These are phyloP conservation scores for Termitomyces sp. DNA, from an alignment of 768 basidiomycete species.

Conservation along the genomic window DNA sequence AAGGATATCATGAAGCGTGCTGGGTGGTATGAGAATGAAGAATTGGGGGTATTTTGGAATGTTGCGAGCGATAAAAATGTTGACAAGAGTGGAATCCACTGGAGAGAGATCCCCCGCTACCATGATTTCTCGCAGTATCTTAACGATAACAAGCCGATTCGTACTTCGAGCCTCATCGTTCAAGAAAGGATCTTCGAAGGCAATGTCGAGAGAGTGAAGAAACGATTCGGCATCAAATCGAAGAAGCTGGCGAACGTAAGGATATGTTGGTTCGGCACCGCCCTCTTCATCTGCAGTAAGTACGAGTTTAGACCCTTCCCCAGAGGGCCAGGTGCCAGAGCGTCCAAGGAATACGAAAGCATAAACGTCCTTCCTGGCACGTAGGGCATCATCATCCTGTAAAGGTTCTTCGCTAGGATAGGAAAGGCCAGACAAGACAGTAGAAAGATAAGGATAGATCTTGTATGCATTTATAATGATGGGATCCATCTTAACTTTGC, in stretches of 20 bases:
- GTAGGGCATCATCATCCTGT: slow-evolving; percentile 52
- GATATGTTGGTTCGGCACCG: slow-evolving; percentile 79
- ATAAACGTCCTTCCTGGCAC: slow-evolving; percentile 74
- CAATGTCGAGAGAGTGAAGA: slow-evolving; percentile 89
- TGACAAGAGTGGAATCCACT: slow-evolving; percentile 73
- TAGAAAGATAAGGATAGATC: slow-evolving; percentile 83
- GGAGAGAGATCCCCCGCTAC: slow-evolving; percentile 47
- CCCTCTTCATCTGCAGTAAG: slow-evolving; percentile 73
- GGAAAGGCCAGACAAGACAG: slow-evolving; percentile 72
- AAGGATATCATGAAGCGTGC: slow-evolving; percentile 68
- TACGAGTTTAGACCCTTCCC: slow-evolving; percentile 65
- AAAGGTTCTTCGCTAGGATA: slow-evolving; percentile 83
- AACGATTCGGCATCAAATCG: slow-evolving; percentile 91
- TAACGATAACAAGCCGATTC: slow-evolving; percentile 77
- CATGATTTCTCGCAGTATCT: slow-evolving; percentile 77
- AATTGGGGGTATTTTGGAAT: slow-evolving; percentile 95
- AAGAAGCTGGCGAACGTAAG: slow-evolving; percentile 79
- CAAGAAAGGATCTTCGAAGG: slow-evolving; percentile 89
- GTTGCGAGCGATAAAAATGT: slow-evolving; percentile 96
- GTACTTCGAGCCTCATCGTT: slow-evolving; percentile 66
- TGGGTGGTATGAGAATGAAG: slow-evolving; percentile 54
- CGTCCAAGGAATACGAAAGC: slow-evolving; percentile 80
- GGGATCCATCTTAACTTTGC: slow-evolving; percentile 42
- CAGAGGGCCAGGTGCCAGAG: slow-evolving; percentile 72
- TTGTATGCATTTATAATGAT: slow-evolving; percentile 79